Evolutionary conservation across 345 rosid genomes (phyloP).

Genomic region (Punica granatum): DNA sequence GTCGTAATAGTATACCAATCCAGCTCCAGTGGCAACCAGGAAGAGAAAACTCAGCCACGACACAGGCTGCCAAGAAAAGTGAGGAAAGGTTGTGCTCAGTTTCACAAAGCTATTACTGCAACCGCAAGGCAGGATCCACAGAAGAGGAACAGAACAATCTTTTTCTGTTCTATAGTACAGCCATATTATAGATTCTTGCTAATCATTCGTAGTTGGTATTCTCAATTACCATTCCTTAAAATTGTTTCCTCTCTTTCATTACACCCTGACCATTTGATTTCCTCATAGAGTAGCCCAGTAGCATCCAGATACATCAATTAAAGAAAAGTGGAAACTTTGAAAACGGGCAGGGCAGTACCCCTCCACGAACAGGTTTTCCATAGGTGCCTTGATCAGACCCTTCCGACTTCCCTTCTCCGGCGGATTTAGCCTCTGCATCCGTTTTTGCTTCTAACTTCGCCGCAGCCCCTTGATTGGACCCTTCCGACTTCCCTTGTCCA

Average conservation of each 20-base stretch:
- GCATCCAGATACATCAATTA: not conserved
- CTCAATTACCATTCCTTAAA: not conserved
- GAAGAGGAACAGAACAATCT: not conserved
- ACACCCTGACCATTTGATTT: not conserved
- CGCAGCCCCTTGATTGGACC: conserved; percentile 39
- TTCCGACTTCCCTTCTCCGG: conserved; percentile 40
- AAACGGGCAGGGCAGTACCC: conserved; percentile 37
- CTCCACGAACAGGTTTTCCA: conserved; percentile 85
- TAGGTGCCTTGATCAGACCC: conserved; percentile 46
- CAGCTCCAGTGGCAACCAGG: conserved; percentile 71
- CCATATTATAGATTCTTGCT: not conserved
- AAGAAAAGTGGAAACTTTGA: no score
- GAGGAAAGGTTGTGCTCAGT: not conserved
- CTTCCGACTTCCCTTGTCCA: conserved; percentile 43
- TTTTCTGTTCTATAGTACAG: not conserved
- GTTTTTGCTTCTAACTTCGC: conserved; percentile 18
- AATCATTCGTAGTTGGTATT: not conserved
- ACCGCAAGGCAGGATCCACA: no score
- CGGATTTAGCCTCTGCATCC: conserved; percentile 23
- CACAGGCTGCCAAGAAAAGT: conserved; percentile 50
- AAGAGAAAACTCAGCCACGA: conserved; percentile 90
- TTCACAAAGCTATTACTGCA: not conserved
- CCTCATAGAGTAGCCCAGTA: not conserved
- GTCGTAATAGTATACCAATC: conserved; percentile 64
- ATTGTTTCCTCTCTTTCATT: not conserved